Evolutionary conservation across 129 eudicot species (phyloP).

Genomic region (Solidago caesia): DNA sequence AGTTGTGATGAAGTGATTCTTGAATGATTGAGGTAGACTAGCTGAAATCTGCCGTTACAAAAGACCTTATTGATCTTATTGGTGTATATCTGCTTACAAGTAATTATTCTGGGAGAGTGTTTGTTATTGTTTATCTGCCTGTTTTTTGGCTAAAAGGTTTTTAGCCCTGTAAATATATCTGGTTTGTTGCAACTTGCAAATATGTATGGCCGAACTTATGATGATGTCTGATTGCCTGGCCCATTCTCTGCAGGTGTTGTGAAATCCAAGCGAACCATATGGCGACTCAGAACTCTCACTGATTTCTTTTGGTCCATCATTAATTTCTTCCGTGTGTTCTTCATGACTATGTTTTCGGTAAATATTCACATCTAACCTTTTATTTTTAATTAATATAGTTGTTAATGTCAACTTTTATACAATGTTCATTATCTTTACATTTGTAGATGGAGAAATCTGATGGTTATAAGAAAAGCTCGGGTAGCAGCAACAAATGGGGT

Average conservation of each 20-base stretch:
- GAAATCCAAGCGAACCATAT: conserved; percentile 68
- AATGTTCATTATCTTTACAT: background rate
- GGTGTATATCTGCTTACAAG: too few species aligned
- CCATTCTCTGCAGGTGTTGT: conserved; percentile 62
- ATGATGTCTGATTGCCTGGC: background rate
- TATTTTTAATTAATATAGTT: conserved; percentile 5
- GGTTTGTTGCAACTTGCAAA: background rate
- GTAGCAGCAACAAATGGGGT: conserved; percentile 83
- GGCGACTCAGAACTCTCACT: conserved; percentile 73
- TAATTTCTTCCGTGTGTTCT: conserved; percentile 63
- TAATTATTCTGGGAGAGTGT: too few species aligned
- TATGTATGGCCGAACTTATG: background rate
- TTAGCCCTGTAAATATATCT: background rate
- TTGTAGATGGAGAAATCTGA: conserved; percentile 89
- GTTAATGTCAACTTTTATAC: background rate
- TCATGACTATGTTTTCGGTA: conserved; percentile 87
- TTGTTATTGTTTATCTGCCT: background rate
- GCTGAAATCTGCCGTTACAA: background rate
- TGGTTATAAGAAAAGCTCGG: conserved; percentile 64
- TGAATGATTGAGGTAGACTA: background rate
- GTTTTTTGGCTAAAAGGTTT: too few species aligned
- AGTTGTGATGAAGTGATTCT: background rate
- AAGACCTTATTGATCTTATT: background rate
- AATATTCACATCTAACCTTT: conserved; percentile 15
- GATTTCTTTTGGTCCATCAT: conserved; percentile 72